Conservation (phyloP, 1,284 basidiomycete genomes). For the Papiliotrema nemorosa region DNA sequence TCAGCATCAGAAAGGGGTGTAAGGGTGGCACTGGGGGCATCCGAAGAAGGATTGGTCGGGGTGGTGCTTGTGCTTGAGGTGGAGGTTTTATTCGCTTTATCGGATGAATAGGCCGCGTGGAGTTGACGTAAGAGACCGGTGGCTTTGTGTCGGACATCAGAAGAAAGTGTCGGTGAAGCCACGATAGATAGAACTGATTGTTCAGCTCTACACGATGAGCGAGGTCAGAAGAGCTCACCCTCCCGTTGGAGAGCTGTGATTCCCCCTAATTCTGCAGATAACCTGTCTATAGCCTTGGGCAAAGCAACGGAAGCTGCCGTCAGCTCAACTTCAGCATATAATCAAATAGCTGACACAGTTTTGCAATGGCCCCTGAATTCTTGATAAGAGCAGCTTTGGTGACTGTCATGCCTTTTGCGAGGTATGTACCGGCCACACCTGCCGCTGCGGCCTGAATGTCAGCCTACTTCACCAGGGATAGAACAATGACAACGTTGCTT, state of each 20-base stretch:
- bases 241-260: conserved; percentile 36
- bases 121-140: conserved; percentile 23
- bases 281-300: conserved; percentile 35
- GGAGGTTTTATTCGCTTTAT: conserved; percentile 16
- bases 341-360: conserved; percentile 24
- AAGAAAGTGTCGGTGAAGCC: conserved; percentile 35
- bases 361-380: conserved; percentile 32
- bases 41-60: no score
- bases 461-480: background rate
- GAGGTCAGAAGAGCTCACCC: conserved; percentile 16
- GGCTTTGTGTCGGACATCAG: conserved; percentile 34
- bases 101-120: conserved; percentile 27
- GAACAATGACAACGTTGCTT: no score
- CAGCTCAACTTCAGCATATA: background rate
- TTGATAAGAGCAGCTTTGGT: conserved; percentile 33
- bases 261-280: conserved; percentile 35
- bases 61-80: background rate
- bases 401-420: conserved; percentile 29
- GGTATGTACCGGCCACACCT: conserved; percentile 15
- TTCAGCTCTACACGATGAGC: background rate
- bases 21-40: no score
- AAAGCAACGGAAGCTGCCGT: conserved; percentile 30
- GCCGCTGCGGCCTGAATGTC: conserved; percentile 16
- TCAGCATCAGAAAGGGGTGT: conserved; percentile 16
- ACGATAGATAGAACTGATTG: conserved; percentile 29